Evolutionary conservation across 768 basidiomycete species (phyloP), one percentile per base, ranked within the genome.

Genomic region (Amanita fuliginea): DNA sequence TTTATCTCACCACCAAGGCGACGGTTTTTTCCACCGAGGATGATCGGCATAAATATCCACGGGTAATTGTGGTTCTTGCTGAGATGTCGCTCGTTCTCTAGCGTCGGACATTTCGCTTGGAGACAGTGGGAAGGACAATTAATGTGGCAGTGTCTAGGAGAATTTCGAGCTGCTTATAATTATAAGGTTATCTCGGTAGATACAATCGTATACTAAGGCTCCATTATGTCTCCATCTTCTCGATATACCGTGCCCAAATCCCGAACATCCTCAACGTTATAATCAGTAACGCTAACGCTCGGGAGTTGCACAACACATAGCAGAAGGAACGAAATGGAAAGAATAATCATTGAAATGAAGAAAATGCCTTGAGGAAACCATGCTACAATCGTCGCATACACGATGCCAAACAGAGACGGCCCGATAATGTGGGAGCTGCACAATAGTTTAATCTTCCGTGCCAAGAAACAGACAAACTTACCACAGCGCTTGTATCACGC

Each of bases 401-500:
- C 69, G 14, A 81, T 59, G 4, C 89, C 86, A 56, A 83, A 92
- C 33, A 89, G 28, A 3, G 80, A 66, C 0, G 91, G 90, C 0
- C 83, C 81, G 1, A 91, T 33, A 14, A 92, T 77, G 52, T 81
- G 77, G 22, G 77, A 67, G 60, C 83, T 86, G 60, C 52, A 7
- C 49, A 6, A 30, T 39, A 39, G 42, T 49, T 32, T 33, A 51
- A 18, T 46, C 46, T 50, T 35, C 37, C 42, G 4, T n/a, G 32
- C 10, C n/a, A 32, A 32, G n/a, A 30, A 22, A 39, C 16, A 36
- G 18, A 40, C 37, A 26, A 3, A 64, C 66, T 13, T 53, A 83
- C 79, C 80, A 71, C 8, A 90, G 59, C 4, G 84, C 79, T 53
- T 85, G 78, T 3, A 90, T 55, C 24, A 93, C 85, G 49, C 82